Evolutionary conservation across 495 filamentous ascomycete genomes (phyloP).

Genomic region (Penicillium verhagenii): DNA sequence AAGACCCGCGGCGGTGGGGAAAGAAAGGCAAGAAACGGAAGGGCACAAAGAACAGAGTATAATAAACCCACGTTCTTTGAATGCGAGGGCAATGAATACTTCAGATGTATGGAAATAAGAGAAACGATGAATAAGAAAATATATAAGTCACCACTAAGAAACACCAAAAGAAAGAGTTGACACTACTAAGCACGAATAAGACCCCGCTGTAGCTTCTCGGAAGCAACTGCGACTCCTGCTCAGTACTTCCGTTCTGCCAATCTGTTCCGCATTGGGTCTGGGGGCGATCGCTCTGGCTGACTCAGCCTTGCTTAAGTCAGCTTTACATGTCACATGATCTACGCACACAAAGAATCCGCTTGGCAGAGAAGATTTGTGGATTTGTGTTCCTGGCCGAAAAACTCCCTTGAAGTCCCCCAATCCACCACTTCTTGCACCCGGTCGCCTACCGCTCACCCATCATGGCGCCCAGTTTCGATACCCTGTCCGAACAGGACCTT

Average conservation of each 20-base stretch:
- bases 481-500: constrained; percentile 74
- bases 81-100: not conserved
- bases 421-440: constrained; percentile 19
- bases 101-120: not conserved
- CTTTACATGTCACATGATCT: not conserved
- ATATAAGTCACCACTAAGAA: not conserved
- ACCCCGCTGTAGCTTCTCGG: not conserved
- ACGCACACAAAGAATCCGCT: constrained; percentile 40
- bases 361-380: constrained; percentile 28
- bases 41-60: not conserved
- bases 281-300: not conserved
- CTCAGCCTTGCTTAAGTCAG: not conserved
- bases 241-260: not conserved
- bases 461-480: constrained; percentile 75
- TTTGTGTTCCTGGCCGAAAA: constrained; percentile 45
- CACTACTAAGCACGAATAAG: too few relatives aligned
- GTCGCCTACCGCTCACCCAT: constrained; percentile 31
- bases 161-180: not conserved
- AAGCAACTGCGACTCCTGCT: not conserved
- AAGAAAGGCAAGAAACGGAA: constrained; percentile 3
- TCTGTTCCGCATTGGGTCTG: not conserved
- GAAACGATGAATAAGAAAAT: not conserved
- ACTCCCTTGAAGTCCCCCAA: constrained; percentile 19
- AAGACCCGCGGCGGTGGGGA: constrained; percentile 36
- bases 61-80: not conserved